Base-by-base conservation (phyloP, 768 basidiomycete species). In the Rhizopogon roseolus region DNA sequence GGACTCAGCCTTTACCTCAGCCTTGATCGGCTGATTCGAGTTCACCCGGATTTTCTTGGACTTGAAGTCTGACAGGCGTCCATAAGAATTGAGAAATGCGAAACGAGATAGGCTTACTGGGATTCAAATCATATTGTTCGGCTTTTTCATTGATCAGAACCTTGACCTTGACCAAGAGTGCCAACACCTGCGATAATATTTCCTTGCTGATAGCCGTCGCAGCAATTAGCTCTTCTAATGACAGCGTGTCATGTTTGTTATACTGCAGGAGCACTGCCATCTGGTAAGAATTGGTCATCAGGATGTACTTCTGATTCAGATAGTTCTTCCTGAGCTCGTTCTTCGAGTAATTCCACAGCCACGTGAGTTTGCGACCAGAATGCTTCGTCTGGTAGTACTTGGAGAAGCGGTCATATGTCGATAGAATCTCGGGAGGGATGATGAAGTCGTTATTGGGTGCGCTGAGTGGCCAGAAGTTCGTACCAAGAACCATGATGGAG, bases 301-400 rank as follows among this genome's bases (percentile, higher is more conserved):
- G 75, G 62, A 95, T 93, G 74, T 98, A 98, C 71, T 94, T 97
- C 71, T 94, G 93, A 63, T 85, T 87, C 50, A 92, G 77, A 71
- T 97, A 93, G 66, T 90, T 94, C 59, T 94, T 95, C 53, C 89
- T 84, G 7, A 99, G 80, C 67, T 99, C 96, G 73, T 94, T 95
- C 76, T 95, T 96, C 54, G 87, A 93, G 68, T 94, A 92, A 64
- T 97, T 96, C 96, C 96, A 99, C 9, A 98, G 74, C 96, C 96
- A 99, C 1, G 91, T 94, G 42, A 99, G 80, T 66, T 96, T 96
- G 57, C 95, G 87, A 14, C 94, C 95, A 4, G 87, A 90, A 69
- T 96, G 93, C 70, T 95, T 93, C 66, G 84, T 85, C 65, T 91
- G 89, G 69, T 98, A 98, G 76, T 93, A 98, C 57, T 85, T 84